These are phyloP conservation scores for Myxozyma lipomycoides DNA, from an alignment of 805 yeast species.

Conservation along the genomic window DNA sequence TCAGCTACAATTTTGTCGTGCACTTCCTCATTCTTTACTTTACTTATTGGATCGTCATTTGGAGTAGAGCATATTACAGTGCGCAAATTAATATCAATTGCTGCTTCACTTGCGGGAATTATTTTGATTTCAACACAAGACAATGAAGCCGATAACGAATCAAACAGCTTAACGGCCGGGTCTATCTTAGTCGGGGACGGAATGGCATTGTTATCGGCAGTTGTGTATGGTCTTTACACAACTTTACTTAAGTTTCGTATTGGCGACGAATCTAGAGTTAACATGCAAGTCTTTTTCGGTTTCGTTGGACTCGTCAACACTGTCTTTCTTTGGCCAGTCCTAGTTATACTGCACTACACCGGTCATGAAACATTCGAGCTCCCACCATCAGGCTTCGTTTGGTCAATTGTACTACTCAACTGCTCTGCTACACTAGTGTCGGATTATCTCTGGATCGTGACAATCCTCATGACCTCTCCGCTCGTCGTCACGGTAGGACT, in stretches of 20 bases:
- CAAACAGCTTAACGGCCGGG: slow-evolving; percentile 21
- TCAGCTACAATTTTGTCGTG: slow-evolving; percentile 91
- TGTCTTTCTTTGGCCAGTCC: slow-evolving; percentile 74
- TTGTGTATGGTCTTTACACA: slow-evolving; percentile 88
- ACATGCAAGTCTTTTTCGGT: slow-evolving; percentile 88
- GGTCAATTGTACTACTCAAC: slow-evolving; percentile 56
- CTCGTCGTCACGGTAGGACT: slow-evolving; percentile 93
- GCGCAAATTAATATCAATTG: slow-evolving; percentile 64
- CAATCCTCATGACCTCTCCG: slow-evolving; percentile 90
- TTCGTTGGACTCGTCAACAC: slow-evolving; percentile 86
- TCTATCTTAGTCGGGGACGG: slow-evolving; percentile 61
- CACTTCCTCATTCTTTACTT: slow-evolving; percentile 89
- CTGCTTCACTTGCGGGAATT: slow-evolving; percentile 74
- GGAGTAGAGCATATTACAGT: slow-evolving; percentile 64
- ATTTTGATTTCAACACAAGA: slow-evolving; percentile 72
- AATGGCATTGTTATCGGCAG: slow-evolving; percentile 77
- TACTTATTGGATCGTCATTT: slow-evolving; percentile 70
- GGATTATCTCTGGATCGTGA: slow-evolving; percentile 94
- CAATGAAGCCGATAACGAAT: slow-evolving; percentile 37
- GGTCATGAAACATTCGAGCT: slow-evolving; percentile 69
- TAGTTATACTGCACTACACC: slow-evolving; percentile 57
- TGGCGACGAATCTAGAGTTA: slow-evolving; percentile 66
- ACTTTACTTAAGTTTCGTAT: slow-evolving; percentile 73
- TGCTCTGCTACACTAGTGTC: slow-evolving; percentile 76
- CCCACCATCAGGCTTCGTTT: slow-evolving; percentile 55